Percentiles rank a stretch among this genome's conserved stretches.
Evolutionary conservation across 768 basidiomycete genomes (phyloP).

Genomic region (Naematelia encephala): DNA sequence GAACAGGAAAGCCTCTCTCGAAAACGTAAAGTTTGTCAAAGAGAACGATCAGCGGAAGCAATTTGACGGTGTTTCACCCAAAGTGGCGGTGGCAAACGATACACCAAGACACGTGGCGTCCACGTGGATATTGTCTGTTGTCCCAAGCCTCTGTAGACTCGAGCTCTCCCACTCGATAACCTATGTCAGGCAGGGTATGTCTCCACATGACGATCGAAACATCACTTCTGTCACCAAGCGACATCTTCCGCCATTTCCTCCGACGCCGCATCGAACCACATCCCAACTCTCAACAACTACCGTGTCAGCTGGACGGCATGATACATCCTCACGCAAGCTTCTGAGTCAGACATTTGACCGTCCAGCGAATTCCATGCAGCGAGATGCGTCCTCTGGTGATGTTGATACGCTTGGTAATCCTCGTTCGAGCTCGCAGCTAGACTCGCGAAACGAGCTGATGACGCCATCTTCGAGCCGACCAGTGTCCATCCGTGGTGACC

Average conservation of each 20-base stretch:
- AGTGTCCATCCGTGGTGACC: neutral
- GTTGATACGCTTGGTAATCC: neutral
- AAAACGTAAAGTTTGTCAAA: neutral
- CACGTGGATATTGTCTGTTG: no score
- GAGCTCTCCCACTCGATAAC: no score
- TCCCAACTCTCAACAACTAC: slow-evolving; percentile 28
- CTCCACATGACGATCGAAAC: neutral
- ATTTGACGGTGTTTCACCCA: neutral
- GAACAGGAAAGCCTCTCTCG: no score
- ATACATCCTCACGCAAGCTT: neutral
- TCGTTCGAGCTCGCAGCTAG: neutral
- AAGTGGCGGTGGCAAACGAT: neutral
- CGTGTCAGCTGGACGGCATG: slow-evolving; percentile 14
- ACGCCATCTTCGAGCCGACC: slow-evolving; percentile 6
- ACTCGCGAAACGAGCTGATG: neutral
- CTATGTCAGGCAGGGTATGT: slow-evolving; percentile 53
- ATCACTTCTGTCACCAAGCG: slow-evolving; percentile 25
- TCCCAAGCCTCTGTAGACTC: no score
- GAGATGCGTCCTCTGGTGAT: neutral
- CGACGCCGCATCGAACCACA: slow-evolving; percentile 26
- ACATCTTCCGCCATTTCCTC: slow-evolving; percentile 14
- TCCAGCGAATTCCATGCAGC: neutral
- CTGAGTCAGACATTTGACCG: slow-evolving; percentile 3
- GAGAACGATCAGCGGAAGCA: neutral
- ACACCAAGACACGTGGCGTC: slow-evolving; percentile 65